These are phyloP conservation scores for Pyrenopolyporus hunteri DNA, from an alignment of 495 filamentous ascomycete genomes.

Conservation along the genomic window DNA sequence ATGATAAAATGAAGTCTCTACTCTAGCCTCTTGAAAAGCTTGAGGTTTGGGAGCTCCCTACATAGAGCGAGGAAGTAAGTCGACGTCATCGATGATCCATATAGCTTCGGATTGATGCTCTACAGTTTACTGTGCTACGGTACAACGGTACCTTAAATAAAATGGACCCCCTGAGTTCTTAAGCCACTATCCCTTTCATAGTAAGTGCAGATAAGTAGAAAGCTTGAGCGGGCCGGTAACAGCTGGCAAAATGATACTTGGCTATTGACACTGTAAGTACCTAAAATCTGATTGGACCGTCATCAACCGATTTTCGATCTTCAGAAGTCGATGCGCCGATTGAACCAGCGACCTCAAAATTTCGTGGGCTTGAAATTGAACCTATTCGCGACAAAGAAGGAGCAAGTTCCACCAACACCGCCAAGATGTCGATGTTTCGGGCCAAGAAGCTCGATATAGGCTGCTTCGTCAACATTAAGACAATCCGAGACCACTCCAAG, in stretches of 20 bases:
- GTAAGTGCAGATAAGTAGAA: background rate
- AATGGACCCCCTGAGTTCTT: background rate
- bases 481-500: conserved; percentile 94
- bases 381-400: conserved; percentile 7
- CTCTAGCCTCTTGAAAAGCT: background rate
- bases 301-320: background rate
- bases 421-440: conserved; percentile 78
- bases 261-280: background rate
- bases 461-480: conserved; percentile 79
- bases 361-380: conserved; percentile 7
- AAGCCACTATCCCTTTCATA: background rate
- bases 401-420: conserved; percentile 22
- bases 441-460: conserved; percentile 86
- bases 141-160: conserved; percentile 19
- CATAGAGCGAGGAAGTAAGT: conserved; percentile 2
- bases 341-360: conserved; percentile 32
- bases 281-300: background rate
- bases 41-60: conserved; percentile 2
- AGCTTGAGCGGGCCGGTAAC: background rate
- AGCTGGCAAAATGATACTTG: background rate
- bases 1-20: background rate
- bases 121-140: conserved; percentile 8
- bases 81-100: conserved; percentile 34
- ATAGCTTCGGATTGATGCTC: conserved; percentile 1
- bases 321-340: conserved; percentile 3